Evolutionary conservation across 1,284 basidiomycete genomes (phyloP).

Genomic region (Fistulina hepatica): DNA sequence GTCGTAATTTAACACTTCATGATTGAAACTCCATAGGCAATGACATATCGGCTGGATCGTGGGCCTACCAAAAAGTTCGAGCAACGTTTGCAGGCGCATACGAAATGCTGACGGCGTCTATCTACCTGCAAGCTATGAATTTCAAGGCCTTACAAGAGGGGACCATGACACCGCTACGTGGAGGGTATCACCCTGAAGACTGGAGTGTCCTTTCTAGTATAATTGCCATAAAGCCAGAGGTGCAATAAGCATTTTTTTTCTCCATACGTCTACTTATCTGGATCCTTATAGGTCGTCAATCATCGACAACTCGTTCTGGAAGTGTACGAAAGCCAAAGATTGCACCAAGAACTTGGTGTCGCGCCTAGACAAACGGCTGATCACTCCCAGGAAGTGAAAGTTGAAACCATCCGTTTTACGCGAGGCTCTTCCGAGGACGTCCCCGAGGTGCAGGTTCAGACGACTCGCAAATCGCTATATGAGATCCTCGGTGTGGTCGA

Average conservation of each 20-base stretch:
- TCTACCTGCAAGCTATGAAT: slow-evolving; percentile 46
- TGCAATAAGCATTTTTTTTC: slow-evolving; percentile 28
- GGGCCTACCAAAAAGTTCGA: slow-evolving; percentile 73
- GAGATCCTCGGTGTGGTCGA: too few relatives aligned
- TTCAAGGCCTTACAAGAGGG: slow-evolving; percentile 43
- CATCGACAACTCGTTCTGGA: slow-evolving; percentile 61
- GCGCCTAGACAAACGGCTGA: too few relatives aligned
- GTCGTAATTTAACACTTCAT: slow-evolving; percentile 6
- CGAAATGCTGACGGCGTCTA: slow-evolving; percentile 67
- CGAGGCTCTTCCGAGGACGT: too few relatives aligned
- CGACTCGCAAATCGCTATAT: too few relatives aligned
- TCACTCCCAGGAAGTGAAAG: too few relatives aligned
- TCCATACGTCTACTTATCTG: slow-evolving; percentile 7
- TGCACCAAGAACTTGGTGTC: slow-evolving; percentile 56
- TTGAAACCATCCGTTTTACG: too few relatives aligned
- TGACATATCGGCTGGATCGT: slow-evolving; percentile 88
- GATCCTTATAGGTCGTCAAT: slow-evolving; percentile 47
- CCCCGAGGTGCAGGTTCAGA: too few relatives aligned
- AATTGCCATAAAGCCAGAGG: slow-evolving; percentile 77
- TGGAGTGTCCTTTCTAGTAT: slow-evolving; percentile 75
- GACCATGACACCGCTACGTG: slow-evolving; percentile 34
- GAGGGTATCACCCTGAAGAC: slow-evolving; percentile 43
- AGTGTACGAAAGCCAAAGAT: slow-evolving; percentile 47
- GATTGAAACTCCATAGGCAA: slow-evolving; percentile 52
- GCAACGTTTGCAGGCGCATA: slow-evolving; percentile 81